These are phyloP conservation scores for Protomyces inundatus DNA, from an alignment of 1,139 yeast genomes.

Conservation along the genomic window DNA sequence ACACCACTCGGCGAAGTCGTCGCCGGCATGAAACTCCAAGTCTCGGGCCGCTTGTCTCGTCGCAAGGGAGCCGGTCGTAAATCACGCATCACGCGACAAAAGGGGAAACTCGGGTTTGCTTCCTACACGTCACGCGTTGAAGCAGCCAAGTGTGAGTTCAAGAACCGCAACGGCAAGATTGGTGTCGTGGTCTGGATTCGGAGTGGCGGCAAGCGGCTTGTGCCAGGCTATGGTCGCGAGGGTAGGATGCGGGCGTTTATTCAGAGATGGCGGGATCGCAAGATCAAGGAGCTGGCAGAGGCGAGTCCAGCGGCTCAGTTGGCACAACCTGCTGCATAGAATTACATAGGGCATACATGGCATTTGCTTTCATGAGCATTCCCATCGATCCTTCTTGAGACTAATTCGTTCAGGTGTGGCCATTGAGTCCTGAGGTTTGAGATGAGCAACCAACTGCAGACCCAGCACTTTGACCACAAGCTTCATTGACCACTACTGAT, in stretches of 20 bases:
- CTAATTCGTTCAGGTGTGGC: too few species aligned
- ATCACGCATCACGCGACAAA: conserved; percentile 18
- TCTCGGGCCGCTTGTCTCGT: conserved; percentile 21
- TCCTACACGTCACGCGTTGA: conserved; percentile 19
- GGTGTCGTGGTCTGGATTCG: conserved; percentile 24
- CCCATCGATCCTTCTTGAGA: too few species aligned
- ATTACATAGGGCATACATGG: too few species aligned
- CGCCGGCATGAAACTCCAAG: conserved; percentile 21
- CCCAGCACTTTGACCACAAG: too few species aligned
- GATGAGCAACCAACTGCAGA: too few species aligned
- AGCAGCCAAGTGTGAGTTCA: conserved; percentile 24
- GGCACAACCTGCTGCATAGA: too few species aligned
- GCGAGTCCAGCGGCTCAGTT: neutral
- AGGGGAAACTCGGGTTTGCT: conserved; percentile 23
- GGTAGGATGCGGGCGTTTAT: conserved; percentile 21
- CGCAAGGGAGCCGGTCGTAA: conserved; percentile 22
- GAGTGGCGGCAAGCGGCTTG: conserved; percentile 16
- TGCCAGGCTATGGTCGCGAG: conserved; percentile 13
- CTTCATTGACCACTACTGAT: too few species aligned
- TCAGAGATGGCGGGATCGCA: conserved; percentile 17
- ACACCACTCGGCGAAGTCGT: conserved; percentile 19
- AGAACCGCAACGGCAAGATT: conserved; percentile 23
- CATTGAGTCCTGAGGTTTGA: too few species aligned
- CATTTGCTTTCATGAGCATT: too few species aligned
- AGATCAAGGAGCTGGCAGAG: neutral